Evolutionary conservation across 306 rosid genomes (phyloP).

Genomic region (Quercus bicolor): DNA sequence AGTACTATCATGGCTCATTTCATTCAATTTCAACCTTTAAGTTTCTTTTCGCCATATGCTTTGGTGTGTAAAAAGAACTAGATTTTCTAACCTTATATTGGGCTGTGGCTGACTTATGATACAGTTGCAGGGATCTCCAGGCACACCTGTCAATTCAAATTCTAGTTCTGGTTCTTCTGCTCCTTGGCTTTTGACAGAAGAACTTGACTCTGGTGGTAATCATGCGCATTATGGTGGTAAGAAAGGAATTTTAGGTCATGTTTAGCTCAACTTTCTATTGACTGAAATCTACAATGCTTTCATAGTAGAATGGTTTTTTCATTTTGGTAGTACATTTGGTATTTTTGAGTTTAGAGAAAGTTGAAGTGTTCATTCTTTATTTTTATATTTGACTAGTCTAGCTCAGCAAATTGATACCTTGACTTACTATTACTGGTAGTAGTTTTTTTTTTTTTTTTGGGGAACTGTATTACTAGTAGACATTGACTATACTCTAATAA

Average conservation of each 20-base stretch:
- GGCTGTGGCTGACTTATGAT: constrained; percentile 30
- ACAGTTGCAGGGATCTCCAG: constrained; percentile 74
- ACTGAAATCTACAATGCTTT: constrained; percentile 3
- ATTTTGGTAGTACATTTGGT: constrained; percentile 6
- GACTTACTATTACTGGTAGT: constrained; percentile 1
- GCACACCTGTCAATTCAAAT: constrained; percentile 65
- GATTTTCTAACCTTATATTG: constrained; percentile 18
- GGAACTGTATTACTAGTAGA: background rate
- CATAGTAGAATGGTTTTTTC: constrained; percentile 12
- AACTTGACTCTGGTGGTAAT: constrained; percentile 64
- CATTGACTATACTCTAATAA: background rate
- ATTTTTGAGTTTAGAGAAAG: constrained; percentile 13
- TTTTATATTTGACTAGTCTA: background rate
- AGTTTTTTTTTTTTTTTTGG: background rate
- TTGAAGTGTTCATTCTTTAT: background rate
- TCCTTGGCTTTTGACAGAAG: constrained; percentile 63
- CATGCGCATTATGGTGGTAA: constrained; percentile 44
- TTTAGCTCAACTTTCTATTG: constrained; percentile 17
- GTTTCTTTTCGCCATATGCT: constrained; percentile 3
- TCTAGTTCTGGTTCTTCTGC: constrained; percentile 62
- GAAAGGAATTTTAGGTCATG: constrained; percentile 40
- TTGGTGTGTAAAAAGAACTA: constrained; percentile 1
- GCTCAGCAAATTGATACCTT: background rate
- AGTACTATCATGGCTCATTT: background rate
- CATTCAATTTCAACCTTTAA: background rate